These are phyloP conservation scores for Echeveria elegans DNA, from an alignment of 164 flowering plant genomes.

Conservation along the genomic window DNA sequence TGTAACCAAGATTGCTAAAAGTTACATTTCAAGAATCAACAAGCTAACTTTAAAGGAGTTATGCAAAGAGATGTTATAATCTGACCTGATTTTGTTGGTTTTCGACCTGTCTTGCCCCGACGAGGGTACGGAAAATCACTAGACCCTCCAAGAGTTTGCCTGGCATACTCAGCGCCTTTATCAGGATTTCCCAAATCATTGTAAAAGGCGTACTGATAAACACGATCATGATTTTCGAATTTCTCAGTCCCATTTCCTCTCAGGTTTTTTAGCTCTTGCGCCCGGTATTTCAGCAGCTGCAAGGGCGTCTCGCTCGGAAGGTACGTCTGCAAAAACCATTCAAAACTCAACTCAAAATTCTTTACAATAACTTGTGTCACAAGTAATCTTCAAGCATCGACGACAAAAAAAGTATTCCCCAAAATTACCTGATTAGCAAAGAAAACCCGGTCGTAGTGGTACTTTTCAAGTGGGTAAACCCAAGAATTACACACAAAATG, in stretches of 20 bases:
- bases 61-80: background rate
- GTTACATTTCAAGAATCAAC: background rate
- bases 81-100: constrained; percentile 41
- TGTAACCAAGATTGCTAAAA: constrained; percentile 13
- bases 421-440: constrained; percentile 41
- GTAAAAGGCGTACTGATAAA: constrained; percentile 75
- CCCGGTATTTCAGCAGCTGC: constrained; percentile 41
- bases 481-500: constrained; percentile 60
- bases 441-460: constrained; percentile 40
- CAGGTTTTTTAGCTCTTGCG: constrained; percentile 46
- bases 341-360: background rate
- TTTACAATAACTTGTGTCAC: background rate
- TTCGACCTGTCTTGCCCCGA: constrained; percentile 68
- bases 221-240: constrained; percentile 68
- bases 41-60: background rate
- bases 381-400: background rate
- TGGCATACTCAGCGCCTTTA: constrained; percentile 26
- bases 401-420: background rate
- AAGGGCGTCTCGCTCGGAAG: constrained; percentile 65
- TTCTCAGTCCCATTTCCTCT: constrained; percentile 69
- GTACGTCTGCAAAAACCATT: constrained; percentile 33
- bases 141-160: constrained; percentile 81
- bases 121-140: constrained; percentile 69
- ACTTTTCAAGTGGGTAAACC: constrained; percentile 43
- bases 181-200: constrained; percentile 81